Evolutionary conservation across 352 stramenopile species (phyloP), one percentile per base, ranked within the genome.

Genomic region (Albugo candida): DNA sequence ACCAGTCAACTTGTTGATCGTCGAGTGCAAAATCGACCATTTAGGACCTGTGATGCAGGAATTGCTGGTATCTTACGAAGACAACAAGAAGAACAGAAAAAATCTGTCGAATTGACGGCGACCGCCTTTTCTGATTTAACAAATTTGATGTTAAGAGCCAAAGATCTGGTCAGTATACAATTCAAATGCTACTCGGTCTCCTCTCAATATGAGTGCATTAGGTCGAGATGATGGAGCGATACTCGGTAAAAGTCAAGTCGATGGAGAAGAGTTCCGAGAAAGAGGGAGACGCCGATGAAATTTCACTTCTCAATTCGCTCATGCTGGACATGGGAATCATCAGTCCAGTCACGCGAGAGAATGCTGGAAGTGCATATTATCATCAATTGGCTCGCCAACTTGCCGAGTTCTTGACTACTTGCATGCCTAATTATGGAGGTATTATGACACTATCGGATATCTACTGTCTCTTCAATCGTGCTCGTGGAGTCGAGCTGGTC

Each of bases 371-470:
- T 17, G 72, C 78, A 2, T 96, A 95, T 58, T 91, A 94, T 49
- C 65, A 92, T 49, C 81, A 95, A 55, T 67, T 96, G 20, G 83
- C 86, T 17, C 66, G 83, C 0, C 83, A 96, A 52, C 57, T 96
- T 13, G 76, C 82, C 11, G 81, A 94, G 58, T 95, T 94, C 51
- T 55, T 95, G 10, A 57, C 61, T 17, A 56, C 64, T 8, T 63
- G 74, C 39, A 86, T 98, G 56, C 71, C 83, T 5, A 67, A 65
- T 41, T 81, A 93, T 53, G 89, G 88, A 35, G 93, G 94, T 12
- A 96, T 98, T 59, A 96, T 99, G 76, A 97, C 93, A 18, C 66
- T 99, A 5, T 97, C 94, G 19, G 95, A 99, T 72, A 89, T 98
- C 41, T 99, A 97, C 64, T 98, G 92, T 58, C 82, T 99, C 51